Evolutionary conservation across 1,139 yeast genomes (phyloP).

Genomic region (Hemisphaericaspora xylofermentans): DNA sequence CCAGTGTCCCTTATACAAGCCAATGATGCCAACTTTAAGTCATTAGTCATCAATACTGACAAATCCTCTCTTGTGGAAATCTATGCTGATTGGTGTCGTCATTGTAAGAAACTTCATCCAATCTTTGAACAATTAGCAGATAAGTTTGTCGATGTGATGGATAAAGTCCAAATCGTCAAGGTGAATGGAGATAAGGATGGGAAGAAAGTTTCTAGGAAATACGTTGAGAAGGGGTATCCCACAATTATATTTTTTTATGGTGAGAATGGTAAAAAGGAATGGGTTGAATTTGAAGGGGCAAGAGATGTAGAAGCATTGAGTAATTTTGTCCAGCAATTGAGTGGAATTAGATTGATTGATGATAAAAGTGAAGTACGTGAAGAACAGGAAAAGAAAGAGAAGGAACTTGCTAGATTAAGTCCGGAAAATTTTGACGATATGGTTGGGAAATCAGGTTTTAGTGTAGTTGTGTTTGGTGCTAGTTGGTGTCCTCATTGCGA

Average conservation of each 20-base stretch:
- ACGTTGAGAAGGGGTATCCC: slow-evolving; percentile 64
- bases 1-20: slow-evolving; percentile 24
- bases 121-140: slow-evolving; percentile 59
- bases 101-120: slow-evolving; percentile 69
- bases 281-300: slow-evolving; percentile 48
- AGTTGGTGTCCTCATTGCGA: slow-evolving; percentile 31
- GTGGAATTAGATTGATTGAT: slow-evolving; percentile 27
- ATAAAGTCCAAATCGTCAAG: slow-evolving; percentile 52
- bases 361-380: slow-evolving; percentile 5
- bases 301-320: slow-evolving; percentile 47
- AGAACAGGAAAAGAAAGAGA: slow-evolving; percentile 10
- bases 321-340: slow-evolving; percentile 45
- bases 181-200: slow-evolving; percentile 69
- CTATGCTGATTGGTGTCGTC: slow-evolving; percentile 82
- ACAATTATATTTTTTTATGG: slow-evolving; percentile 58
- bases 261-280: slow-evolving; percentile 47
- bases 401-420: slow-evolving; percentile 25
- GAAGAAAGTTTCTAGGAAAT: slow-evolving; percentile 52
- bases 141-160: slow-evolving; percentile 40
- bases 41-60: slow-evolving; percentile 52
- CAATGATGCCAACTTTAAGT: slow-evolving; percentile 52
- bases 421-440: slow-evolving; percentile 34
- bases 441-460: slow-evolving; percentile 26
- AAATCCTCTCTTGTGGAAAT: slow-evolving; percentile 70
- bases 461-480: slow-evolving; percentile 40